A percentile compares a stretch with the other conserved stretches of the same genome.
phyloP scores from a whole-genome alignment of 495 filamentous ascomycete species.

The Penicillium goetzii region DNA sequence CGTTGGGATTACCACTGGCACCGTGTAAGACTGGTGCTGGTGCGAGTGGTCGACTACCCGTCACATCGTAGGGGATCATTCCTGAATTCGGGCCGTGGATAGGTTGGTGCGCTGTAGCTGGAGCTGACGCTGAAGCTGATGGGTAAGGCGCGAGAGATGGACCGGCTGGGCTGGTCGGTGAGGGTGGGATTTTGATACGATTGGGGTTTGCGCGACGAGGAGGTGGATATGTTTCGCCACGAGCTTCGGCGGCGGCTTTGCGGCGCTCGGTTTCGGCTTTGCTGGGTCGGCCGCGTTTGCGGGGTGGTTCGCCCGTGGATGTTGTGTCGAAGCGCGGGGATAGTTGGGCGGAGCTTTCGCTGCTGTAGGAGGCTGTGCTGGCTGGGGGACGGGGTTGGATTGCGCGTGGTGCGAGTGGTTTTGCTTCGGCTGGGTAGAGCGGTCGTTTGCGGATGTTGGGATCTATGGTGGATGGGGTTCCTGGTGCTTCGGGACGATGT shows the following conservation, averaged over 20 bases:
- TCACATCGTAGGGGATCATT: constrained; percentile 20
- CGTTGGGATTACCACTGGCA: constrained; percentile 9
- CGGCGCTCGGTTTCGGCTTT: constrained; percentile 59
- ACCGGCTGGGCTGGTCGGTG: constrained; percentile 39
- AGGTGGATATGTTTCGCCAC: constrained; percentile 55
- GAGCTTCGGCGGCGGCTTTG: constrained; percentile 54
- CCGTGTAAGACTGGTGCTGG: constrained; percentile 10
- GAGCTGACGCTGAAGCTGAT: not conserved
- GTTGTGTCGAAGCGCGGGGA: constrained; percentile 39
- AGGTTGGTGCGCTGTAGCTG: constrained; percentile 10
- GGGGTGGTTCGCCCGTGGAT: constrained; percentile 45
- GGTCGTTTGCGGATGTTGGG: constrained; percentile 41
- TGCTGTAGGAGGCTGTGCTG: constrained; percentile 43
- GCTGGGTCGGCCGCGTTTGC: constrained; percentile 64
- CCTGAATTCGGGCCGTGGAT: constrained; percentile 10
- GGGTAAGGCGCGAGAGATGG: constrained; percentile 8
- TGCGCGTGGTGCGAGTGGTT: constrained; percentile 41
- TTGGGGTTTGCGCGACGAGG: constrained; percentile 36
- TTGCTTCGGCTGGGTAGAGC: constrained; percentile 37
- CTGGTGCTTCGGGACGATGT: constrained; percentile 25
- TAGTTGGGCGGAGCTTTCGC: constrained; percentile 45
- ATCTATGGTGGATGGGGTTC: constrained; percentile 32
- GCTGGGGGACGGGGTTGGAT: constrained; percentile 48
- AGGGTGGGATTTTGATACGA: constrained; percentile 39
- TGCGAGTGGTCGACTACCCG: constrained; percentile 13